Evolutionary conservation across 2,329 filamentous ascomycete genomes (phyloP).

Genomic region (Bipolaris bicolor): DNA sequence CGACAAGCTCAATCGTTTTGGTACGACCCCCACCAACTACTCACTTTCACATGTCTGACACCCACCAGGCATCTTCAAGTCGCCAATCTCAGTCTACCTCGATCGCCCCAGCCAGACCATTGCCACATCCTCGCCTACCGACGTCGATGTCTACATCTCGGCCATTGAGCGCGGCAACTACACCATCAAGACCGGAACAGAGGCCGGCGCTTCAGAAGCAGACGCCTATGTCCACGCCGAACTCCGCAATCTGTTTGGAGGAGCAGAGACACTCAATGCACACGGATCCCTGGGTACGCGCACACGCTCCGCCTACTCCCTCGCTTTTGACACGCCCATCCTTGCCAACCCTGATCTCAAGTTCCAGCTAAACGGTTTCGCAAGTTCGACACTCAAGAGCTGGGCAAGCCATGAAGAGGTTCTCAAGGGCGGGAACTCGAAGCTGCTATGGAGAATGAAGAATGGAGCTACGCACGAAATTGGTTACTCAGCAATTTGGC

Average conservation of each 20-base stretch:
- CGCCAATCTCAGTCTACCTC: slow-evolving; percentile 80
- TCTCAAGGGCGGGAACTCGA: slow-evolving; percentile 76
- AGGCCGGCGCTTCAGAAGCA: slow-evolving; percentile 91
- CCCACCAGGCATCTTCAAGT: slow-evolving; percentile 78
- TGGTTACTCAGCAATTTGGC: slow-evolving; percentile 82
- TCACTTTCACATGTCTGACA: slow-evolving; percentile 22
- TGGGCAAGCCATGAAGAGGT: slow-evolving; percentile 96
- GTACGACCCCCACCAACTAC: slow-evolving; percentile 56
- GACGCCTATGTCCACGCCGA: slow-evolving; percentile 88
- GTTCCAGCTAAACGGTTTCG: slow-evolving; percentile 78
- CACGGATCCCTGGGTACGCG: slow-evolving; percentile 89
- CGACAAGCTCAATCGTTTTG: slow-evolving; percentile 78
- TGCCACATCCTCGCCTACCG: slow-evolving; percentile 72
- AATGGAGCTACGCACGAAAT: slow-evolving; percentile 75
- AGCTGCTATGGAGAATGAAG: slow-evolving; percentile 73
- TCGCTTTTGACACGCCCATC: slow-evolving; percentile 81
- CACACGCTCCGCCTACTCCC: slow-evolving; percentile 89
- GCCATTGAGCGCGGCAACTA: slow-evolving; percentile 82
- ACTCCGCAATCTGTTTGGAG: slow-evolving; percentile 91
- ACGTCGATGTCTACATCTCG: slow-evolving; percentile 80
- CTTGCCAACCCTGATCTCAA: slow-evolving; percentile 82
- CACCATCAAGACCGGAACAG: slow-evolving; percentile 90
- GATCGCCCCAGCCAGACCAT: slow-evolving; percentile 74
- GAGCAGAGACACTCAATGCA: slow-evolving; percentile 85
- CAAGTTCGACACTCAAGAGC: slow-evolving; percentile 83